Percentiles rank a stretch among this genome's conserved stretches.
Conservation (phyloP, 192 early-diverging fungal species). For the Coemansia sp. region DNA sequence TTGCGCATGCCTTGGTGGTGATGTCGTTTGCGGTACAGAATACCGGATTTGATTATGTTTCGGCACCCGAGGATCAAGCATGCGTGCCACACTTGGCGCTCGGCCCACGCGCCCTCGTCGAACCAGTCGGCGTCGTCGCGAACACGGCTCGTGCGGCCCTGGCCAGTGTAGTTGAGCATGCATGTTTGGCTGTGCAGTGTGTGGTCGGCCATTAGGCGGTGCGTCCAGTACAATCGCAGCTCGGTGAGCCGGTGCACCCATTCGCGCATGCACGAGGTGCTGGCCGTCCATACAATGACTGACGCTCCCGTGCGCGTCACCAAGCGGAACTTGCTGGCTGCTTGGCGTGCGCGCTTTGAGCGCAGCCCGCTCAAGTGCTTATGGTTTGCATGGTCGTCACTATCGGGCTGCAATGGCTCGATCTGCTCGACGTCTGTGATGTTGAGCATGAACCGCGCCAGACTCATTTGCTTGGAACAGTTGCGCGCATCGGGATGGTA, state of each 20-base stretch:
- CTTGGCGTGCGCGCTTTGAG: slow-evolving; percentile 23
- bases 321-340: slow-evolving; percentile 37
- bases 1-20: slow-evolving; percentile 49
- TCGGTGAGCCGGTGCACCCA: slow-evolving; percentile 45
- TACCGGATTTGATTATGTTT: slow-evolving; percentile 40
- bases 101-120: slow-evolving; percentile 47
- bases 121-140: slow-evolving; percentile 32
- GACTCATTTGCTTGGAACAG: slow-evolving; percentile 44
- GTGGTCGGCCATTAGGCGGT: slow-evolving; percentile 36
- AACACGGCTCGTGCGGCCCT: slow-evolving; percentile 30
- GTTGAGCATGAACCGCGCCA: slow-evolving; percentile 46
- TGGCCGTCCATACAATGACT: slow-evolving; percentile 42
- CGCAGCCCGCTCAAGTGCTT: slow-evolving; percentile 11
- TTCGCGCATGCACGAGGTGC: slow-evolving; percentile 38
- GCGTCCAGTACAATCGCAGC: slow-evolving; percentile 48
- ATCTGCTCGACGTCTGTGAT: slow-evolving; percentile 46
- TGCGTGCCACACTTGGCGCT: slow-evolving; percentile 48
- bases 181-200: slow-evolving; percentile 35
- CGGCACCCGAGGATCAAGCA: slow-evolving; percentile 53
- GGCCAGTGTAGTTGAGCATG: slow-evolving; percentile 36
- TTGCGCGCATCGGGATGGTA: slow-evolving; percentile 27
- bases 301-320: slow-evolving; percentile 33
- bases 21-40: slow-evolving; percentile 52
- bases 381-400: not conserved
- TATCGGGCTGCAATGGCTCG: slow-evolving; percentile 16